A percentile compares a stretch with the other conserved stretches of the same genome.
Evolutionary conservation across 306 rosid genomes (phyloP).

Genomic region (Echinosophora koreensis): DNA sequence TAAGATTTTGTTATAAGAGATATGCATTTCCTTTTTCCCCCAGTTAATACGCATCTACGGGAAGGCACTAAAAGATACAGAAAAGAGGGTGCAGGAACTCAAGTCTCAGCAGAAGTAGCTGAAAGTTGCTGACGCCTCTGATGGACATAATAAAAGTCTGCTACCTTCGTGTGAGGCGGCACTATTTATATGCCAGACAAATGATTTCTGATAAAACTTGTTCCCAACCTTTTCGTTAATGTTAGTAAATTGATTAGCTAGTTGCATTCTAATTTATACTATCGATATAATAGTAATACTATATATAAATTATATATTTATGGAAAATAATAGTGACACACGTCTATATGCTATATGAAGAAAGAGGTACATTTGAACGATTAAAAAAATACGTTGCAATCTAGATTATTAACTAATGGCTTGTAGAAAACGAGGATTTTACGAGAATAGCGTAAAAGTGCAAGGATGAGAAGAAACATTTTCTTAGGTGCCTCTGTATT

Average conservation of each 20-base stretch:
- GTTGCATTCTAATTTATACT: neutral
- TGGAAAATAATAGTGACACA: too few species aligned
- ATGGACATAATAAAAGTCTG: conserved; percentile 33
- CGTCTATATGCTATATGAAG: too few species aligned
- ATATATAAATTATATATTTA: neutral
- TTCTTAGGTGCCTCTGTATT: too few species aligned
- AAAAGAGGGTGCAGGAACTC: conserved; percentile 82
- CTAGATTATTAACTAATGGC: too few species aligned
- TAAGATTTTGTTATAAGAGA: conserved; percentile 1
- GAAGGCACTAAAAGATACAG: conserved; percentile 78
- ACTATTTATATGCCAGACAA: neutral
- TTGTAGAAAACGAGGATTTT: too few species aligned
- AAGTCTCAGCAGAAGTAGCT: conserved; percentile 71
- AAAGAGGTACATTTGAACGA: too few species aligned
- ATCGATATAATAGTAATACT: neutral
- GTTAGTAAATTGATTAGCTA: conserved; percentile 9
- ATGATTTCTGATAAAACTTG: neutral
- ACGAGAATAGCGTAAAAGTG: too few species aligned
- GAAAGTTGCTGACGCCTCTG: conserved; percentile 26
- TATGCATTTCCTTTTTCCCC: neutral
- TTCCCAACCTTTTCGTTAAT: conserved; percentile 24
- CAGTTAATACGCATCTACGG: conserved; percentile 86
- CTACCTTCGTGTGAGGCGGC: conserved; percentile 24
- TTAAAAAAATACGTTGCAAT: too few species aligned
- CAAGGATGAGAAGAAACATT: too few species aligned